Evolutionary conservation across 331 rosid genomes (phyloP).

Genomic region (Malus hybrid): DNA sequence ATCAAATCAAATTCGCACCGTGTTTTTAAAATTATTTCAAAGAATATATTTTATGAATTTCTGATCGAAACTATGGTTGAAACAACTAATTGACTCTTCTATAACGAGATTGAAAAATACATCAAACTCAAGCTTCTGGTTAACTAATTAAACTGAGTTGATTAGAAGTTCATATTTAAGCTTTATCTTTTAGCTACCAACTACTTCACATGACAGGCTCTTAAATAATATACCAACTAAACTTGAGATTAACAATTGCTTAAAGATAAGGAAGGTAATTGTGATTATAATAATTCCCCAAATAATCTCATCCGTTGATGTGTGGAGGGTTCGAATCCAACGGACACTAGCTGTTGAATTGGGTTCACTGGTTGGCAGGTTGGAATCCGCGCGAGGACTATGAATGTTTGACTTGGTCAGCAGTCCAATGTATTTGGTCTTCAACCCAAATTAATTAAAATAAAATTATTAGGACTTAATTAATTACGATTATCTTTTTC

Average conservation of each 20-base stretch:
- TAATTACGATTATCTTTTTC: background rate
- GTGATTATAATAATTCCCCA: background rate
- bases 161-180: background rate
- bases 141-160: background rate
- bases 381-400: background rate
- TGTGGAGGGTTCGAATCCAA: slow-evolving; percentile 13
- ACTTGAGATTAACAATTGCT: background rate
- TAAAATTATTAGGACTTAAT: background rate
- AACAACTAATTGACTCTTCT: too few relatives aligned
- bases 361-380: slow-evolving; percentile 33
- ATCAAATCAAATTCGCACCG: accelerated
- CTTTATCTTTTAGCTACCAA: background rate
- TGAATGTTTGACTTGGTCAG: slow-evolving; percentile 28
- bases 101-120: background rate
- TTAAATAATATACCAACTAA: background rate
- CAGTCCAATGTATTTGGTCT: background rate
- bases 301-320: slow-evolving; percentile 10
- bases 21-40: too few relatives aligned
- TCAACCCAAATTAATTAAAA: background rate
- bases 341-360: slow-evolving; percentile 30
- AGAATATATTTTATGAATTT: background rate
- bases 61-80: background rate
- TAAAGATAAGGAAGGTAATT: background rate
- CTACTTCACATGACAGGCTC: background rate
- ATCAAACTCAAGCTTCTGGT: background rate